Evolutionary conservation across 2,329 filamentous ascomycete genomes (phyloP).

Genomic region (Exophiala dermatitidis): DNA sequence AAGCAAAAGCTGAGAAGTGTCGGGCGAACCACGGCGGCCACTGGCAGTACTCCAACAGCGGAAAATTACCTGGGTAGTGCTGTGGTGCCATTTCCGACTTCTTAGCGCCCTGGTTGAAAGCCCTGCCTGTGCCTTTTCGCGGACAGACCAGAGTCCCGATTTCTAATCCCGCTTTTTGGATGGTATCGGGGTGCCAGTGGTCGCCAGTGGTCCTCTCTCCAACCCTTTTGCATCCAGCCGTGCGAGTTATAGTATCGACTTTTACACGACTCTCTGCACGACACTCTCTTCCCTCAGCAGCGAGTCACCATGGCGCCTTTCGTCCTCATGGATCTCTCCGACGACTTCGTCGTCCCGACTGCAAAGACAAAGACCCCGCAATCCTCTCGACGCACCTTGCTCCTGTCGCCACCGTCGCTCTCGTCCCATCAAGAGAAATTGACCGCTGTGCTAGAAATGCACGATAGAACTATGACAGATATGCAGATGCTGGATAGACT

Average conservation of each 20-base stretch:
- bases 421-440: conserved; percentile 76
- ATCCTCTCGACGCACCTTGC: conserved; percentile 55
- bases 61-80: too few species aligned
- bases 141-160: conserved; percentile 4
- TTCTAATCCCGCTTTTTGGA: conserved; percentile 12
- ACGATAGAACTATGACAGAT: conserved; percentile 72
- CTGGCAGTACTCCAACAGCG: too few species aligned
- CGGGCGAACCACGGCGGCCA: too few species aligned
- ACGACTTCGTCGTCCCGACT: conserved; percentile 44
- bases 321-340: conserved; percentile 50
- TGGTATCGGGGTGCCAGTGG: not conserved
- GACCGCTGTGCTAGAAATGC: conserved; percentile 59
- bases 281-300: not conserved
- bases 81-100: not conserved
- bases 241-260: not conserved
- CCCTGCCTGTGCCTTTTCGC: not conserved
- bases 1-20: too few species aligned
- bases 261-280: not conserved
- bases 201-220: conserved; percentile 1
- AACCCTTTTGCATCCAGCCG: too few species aligned
- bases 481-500: conserved; percentile 97
- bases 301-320: conserved; percentile 36
- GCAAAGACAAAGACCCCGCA: conserved; percentile 27
- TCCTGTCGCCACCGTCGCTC: conserved; percentile 85
- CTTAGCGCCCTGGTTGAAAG: not conserved